phyloP scores from a whole-genome alignment of 2,329 filamentous ascomycete species.

The Epichloe amarillans region DNA sequence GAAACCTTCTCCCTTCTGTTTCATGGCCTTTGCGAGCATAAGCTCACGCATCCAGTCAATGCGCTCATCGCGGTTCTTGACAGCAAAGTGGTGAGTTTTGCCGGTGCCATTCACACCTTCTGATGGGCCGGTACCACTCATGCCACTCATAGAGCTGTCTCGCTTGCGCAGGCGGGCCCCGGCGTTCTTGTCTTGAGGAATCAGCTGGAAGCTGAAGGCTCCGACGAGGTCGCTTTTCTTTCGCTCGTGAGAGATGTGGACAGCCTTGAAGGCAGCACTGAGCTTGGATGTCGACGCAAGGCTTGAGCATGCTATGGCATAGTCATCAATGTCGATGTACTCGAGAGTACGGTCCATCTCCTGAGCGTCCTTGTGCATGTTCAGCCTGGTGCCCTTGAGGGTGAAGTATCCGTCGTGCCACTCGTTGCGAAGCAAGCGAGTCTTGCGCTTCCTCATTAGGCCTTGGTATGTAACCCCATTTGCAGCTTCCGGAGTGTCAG shows the following conservation, averaged over 20 bases:
- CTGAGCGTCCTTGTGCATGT: constrained; percentile 56
- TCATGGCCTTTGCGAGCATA: constrained; percentile 79
- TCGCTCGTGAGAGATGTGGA: constrained; percentile 45
- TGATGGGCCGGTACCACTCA: constrained; percentile 17
- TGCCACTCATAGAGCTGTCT: constrained; percentile 29
- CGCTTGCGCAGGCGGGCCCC: constrained; percentile 40
- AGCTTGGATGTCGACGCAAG: constrained; percentile 67
- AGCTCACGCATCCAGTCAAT: constrained; percentile 97
- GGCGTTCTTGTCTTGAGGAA: constrained; percentile 49
- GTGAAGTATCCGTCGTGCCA: constrained; percentile 90
- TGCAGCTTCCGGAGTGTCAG: constrained; percentile 20
- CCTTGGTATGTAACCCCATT: constrained; percentile 60
- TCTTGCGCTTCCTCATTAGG: constrained; percentile 90
- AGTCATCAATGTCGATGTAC: constrained; percentile 79
- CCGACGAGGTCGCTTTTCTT: constrained; percentile 46
- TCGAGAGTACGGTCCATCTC: constrained; percentile 48
- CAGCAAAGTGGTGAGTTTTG: constrained; percentile 91
- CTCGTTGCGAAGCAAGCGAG: constrained; percentile 76
- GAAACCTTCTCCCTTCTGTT: constrained; percentile 72
- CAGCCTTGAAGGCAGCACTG: constrained; percentile 72
- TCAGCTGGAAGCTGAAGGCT: constrained; percentile 75
- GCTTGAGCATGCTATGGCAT: constrained; percentile 73
- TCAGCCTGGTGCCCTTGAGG: constrained; percentile 59
- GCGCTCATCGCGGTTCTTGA: constrained; percentile 72
- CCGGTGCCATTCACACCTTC: constrained; percentile 47